Evolutionary conservation across 2,329 filamentous ascomycete species (phyloP).

Genomic region (Thyridium curvatum): DNA sequence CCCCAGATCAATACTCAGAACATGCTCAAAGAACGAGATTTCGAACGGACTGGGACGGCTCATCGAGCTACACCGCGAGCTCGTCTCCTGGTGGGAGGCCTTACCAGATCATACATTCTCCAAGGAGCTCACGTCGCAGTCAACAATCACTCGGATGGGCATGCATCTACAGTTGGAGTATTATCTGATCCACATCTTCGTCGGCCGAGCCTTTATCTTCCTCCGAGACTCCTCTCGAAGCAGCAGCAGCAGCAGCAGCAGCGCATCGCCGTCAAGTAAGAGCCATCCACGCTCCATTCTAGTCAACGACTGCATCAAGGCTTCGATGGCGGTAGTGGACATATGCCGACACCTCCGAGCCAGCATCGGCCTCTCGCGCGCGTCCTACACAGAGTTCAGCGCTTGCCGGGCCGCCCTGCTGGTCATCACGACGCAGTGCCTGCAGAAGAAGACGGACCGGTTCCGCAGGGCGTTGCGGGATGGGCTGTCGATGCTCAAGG

Average conservation of each 20-base stretch:
- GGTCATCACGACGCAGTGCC: too few relatives aligned
- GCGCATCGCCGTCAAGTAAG: not conserved
- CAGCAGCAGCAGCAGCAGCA: conserved; percentile 2
- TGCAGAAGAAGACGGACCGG: too few relatives aligned
- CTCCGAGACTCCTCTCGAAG: conserved; percentile 13
- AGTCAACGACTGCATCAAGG: conserved; percentile 46
- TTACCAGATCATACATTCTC: conserved; percentile 23
- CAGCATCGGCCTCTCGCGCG: conserved; percentile 45
- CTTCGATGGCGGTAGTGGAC: conserved; percentile 42
- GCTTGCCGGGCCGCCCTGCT: conserved; percentile 47
- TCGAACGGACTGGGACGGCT: conserved; percentile 30
- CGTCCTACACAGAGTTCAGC: conserved; percentile 50
- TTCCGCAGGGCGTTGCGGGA: too few relatives aligned
- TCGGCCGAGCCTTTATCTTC: conserved; percentile 47
- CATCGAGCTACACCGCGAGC: too few relatives aligned
- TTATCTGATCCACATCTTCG: conserved; percentile 45
- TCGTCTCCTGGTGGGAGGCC: conserved; percentile 20
- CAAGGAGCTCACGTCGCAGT: conserved; percentile 31
- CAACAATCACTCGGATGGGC: conserved; percentile 38
- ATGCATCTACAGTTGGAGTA: conserved; percentile 47
- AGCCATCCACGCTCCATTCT: conserved; percentile 19
- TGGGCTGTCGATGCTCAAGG: too few relatives aligned
- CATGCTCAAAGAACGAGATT: conserved; percentile 28
- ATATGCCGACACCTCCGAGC: conserved; percentile 41
- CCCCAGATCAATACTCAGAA: conserved; percentile 27